These are phyloP conservation scores for Dactylonectria macrodidyma DNA, from an alignment of 2,329 filamentous ascomycete species.

Conservation along the genomic window DNA sequence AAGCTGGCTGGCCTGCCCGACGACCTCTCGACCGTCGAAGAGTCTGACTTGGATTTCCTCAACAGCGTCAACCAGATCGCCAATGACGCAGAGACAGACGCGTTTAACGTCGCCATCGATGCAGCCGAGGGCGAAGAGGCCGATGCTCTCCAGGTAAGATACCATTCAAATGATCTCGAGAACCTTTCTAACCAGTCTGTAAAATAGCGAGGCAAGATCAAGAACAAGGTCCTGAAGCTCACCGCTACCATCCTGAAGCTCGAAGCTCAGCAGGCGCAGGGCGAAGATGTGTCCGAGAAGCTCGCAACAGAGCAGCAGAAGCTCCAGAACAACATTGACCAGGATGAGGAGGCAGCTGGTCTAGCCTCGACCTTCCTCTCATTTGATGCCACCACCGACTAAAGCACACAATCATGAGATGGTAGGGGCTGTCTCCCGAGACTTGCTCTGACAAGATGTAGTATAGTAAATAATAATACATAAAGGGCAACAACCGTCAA, in stretches of 20 bases:
- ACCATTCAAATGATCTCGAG: accelerated
- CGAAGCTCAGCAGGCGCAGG: constrained; percentile 66
- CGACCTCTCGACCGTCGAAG: constrained; percentile 60
- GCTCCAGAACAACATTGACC: constrained; percentile 66
- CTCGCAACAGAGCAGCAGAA: constrained; percentile 65
- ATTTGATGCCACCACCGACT: constrained; percentile 40
- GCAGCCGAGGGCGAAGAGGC: constrained; percentile 61
- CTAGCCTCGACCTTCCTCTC: constrained; percentile 56
- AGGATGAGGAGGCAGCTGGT: constrained; percentile 64
- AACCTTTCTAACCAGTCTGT: background rate
- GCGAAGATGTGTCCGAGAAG: constrained; percentile 60
- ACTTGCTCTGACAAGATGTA: no score
- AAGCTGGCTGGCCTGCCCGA: constrained; percentile 55
- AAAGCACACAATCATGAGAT: background rate
- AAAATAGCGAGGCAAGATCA: constrained; percentile 66
- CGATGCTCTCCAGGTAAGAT: constrained; percentile 61
- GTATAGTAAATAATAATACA: no score
- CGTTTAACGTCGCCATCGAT: constrained; percentile 69
- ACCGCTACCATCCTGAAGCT: constrained; percentile 66
- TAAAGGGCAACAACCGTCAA: no score
- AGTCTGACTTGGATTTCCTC: constrained; percentile 64
- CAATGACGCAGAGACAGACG: constrained; percentile 67
- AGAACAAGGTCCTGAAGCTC: constrained; percentile 74
- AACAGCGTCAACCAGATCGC: constrained; percentile 66
- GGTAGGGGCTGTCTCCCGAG: no score